phyloP scores from a whole-genome alignment of 148 eudicot genomes.

The Diospyros lotus region DNA sequence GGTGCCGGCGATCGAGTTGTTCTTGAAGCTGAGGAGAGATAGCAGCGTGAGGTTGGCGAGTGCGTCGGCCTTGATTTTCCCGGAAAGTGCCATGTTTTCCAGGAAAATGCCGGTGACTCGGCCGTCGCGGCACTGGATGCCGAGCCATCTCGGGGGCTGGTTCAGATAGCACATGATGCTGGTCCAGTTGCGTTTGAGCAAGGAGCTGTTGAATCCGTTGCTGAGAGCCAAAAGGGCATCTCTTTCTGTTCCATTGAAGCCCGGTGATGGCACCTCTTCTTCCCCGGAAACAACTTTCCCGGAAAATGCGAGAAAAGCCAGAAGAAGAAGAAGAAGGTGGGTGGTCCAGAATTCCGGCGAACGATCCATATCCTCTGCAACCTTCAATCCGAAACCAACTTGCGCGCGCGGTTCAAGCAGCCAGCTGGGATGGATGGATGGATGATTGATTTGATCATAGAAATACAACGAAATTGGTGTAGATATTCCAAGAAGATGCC shows the following conservation, averaged over 20 bases:
- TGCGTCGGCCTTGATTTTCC: constrained; percentile 21
- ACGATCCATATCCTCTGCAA: no score
- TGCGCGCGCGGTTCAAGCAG: no score
- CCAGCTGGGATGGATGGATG: no score
- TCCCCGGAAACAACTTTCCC: not conserved
- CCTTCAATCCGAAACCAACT: no score
- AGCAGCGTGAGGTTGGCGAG: constrained; percentile 28
- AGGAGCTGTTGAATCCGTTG: constrained; percentile 16
- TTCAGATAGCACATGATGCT: constrained; percentile 26
- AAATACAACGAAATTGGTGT: no score
- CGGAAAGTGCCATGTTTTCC: constrained; percentile 26
- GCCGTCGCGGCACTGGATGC: constrained; percentile 24
- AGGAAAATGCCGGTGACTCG: constrained; percentile 26
- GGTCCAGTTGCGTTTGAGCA: constrained; percentile 26
- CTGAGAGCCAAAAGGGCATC: constrained; percentile 34
- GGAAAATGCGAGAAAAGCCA: not conserved
- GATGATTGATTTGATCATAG: no score
- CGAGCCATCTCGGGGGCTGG: constrained; percentile 22
- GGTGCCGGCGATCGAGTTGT: constrained; percentile 26
- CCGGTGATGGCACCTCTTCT: not conserved
- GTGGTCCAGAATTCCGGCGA: not conserved
- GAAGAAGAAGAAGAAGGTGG: constrained; percentile 7
- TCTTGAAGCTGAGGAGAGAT: constrained; percentile 26
- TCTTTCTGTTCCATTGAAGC: constrained; percentile 25
- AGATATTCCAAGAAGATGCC: no score